Base-by-base conservation (phyloP, 1,139 yeast genomes). In the Debaryomyces udenii region DNA sequence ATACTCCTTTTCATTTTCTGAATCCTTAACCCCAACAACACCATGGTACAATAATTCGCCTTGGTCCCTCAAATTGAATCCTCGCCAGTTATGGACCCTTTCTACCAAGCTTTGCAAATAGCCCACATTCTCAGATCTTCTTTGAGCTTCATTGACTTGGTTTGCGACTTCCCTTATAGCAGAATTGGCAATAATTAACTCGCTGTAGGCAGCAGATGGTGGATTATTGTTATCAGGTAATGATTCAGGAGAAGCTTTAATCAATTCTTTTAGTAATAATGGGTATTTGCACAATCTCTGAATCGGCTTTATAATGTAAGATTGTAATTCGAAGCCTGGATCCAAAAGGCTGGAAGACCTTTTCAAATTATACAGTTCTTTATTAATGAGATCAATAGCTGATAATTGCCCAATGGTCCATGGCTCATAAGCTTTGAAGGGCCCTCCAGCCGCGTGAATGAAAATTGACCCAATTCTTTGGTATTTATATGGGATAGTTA, bases 241-340 rank as follows among this genome's bases (percentile, higher is more conserved):
- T 6, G 49, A 31, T 27, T 60, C 66, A 3, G 66, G 60, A 1
- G 91, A 78, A 37, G 72, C 61, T 57, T 90, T 90, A 35, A 87
- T 62, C 44, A 94, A 72, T 56, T 89, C 95, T 49, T 80, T 81
- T 44, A 93, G 66, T 37, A 93, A 70, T 37, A 94, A 66, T 2
- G 99, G 99, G 61, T 93, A 93, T 62, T 91, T 89, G 70, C 97
- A 89, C 23, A 93, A 75, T 52, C 99, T 78, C 68, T 93, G 99
- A 31, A 93, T 89, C 0, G 99, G 99, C 61, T 93, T 93, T 52
- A 93, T 80, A 37, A 94, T 74, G 61, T 87, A 87, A 40, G 95
- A 84, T 56, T 89, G 98, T 40, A 93, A 71, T 62, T 93, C 99
- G 59, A 90, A 84, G 28, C 89, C 86, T 20, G 95, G 94, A 49